These are phyloP conservation scores for Hebeloma cylindrosporum DNA, from an alignment of 768 basidiomycete species.

Conservation along the genomic window DNA sequence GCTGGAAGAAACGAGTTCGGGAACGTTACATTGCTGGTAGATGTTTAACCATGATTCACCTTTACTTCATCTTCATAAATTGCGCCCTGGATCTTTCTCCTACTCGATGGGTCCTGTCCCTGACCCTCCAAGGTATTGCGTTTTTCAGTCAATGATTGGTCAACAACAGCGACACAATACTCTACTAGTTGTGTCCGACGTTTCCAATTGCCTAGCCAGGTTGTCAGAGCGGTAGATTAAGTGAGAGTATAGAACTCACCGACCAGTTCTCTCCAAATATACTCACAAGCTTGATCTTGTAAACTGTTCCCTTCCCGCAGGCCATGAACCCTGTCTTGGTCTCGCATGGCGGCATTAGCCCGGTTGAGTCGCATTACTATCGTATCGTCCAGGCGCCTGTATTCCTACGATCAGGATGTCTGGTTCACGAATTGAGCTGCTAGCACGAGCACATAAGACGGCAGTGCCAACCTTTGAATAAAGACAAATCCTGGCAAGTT, in stretches of 20 bases:
- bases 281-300: slow-evolving; percentile 73
- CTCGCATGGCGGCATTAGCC: slow-evolving; percentile 72
- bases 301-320: slow-evolving; percentile 46
- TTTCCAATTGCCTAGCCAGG: slow-evolving; percentile 59
- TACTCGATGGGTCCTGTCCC: slow-evolving; percentile 42
- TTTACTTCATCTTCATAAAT: slow-evolving; percentile 70
- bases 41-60: slow-evolving; percentile 38
- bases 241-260: slow-evolving; percentile 45
- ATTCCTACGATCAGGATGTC: slow-evolving; percentile 83
- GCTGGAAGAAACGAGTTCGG: slow-evolving; percentile 35
- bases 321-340: slow-evolving; percentile 56
- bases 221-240: slow-evolving; percentile 18
- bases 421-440: slow-evolving; percentile 27
- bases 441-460: slow-evolving; percentile 1
- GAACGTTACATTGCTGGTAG: neutral
- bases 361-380: slow-evolving; percentile 82
- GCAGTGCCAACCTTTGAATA: slow-evolving; percentile 67
- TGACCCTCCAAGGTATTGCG: slow-evolving; percentile 42
- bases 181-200: slow-evolving; percentile 70
- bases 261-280: slow-evolving; percentile 77
- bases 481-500: slow-evolving; percentile 71
- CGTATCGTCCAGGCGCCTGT: slow-evolving; percentile 76
- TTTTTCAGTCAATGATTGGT: slow-evolving; percentile 60
- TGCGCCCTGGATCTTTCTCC: slow-evolving; percentile 53
- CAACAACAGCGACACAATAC: slow-evolving; percentile 73